Evolutionary conservation across 2,329 filamentous ascomycete species (phyloP), one percentile per base, ranked within the genome.

Genomic region (Aspergillus versicolor): DNA sequence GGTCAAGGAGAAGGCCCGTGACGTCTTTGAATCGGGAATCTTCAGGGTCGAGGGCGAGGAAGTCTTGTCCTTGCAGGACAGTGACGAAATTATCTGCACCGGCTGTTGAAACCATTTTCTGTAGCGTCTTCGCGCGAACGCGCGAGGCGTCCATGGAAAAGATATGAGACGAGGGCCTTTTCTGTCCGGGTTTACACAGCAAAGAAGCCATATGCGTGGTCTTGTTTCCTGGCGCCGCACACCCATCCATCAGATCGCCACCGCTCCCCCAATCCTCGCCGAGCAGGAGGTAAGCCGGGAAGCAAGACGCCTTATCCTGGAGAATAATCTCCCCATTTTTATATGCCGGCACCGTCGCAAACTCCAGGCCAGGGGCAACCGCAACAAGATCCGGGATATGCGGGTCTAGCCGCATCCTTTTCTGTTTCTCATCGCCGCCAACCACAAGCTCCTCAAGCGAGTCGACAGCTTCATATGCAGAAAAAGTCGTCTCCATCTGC

Each of bases 291-390:
- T 94, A 94, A 0, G 93, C 94, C 0, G 94, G 94, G 68, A 99
- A 97, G 70, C 94, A 99, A 0, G 92, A 97, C 0, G 94, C 93
- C 74, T 97, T 97, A 69, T 97, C 94, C 72, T 99, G 94, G 22
- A 97, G 79, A 58, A 97, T 96, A 52, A 97, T 84, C 46, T 86
- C 83, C 1, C 93, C 93, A 1, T 82, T 79, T 13, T 78, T 82
- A 73, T 97, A 97, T 0, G 91, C 88, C 13, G 82, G 75, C 7
- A 85, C 88, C 60, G 87, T 88, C 19, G 86, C 88, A 43, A 97
- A 79, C 67, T 96, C 90, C 38, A 83, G 80, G 2, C 83, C 81
- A 0, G 88, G 84, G 2, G 90, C 87, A 1, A 96, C 77, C 2
- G 92, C 94, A 6, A 99, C 73, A 3, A 99, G 80, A 65, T 94